A percentile compares a stretch with the other conserved stretches of the same genome.
Evolutionary conservation across 257 asterid species (phyloP).

Genomic region (Apocynum venetum): DNA sequence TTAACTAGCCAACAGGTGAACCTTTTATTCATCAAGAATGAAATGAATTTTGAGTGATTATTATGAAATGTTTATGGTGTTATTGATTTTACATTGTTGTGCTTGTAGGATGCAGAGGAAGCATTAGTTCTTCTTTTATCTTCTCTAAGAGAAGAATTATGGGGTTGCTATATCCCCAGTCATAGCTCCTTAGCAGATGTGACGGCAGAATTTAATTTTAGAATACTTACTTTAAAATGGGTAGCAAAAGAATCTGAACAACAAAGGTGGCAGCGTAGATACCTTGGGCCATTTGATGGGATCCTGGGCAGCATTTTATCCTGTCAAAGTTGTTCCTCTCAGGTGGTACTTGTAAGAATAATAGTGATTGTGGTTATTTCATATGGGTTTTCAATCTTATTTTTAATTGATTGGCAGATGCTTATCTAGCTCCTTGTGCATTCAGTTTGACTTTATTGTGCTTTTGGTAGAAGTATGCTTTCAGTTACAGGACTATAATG

Average conservation of each 20-base stretch:
- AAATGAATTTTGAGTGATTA: neutral
- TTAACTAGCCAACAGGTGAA: conserved; percentile 84
- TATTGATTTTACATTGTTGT: conserved; percentile 18
- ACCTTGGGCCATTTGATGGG: conserved; percentile 90
- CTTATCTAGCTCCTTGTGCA: neutral
- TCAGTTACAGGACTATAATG: neutral
- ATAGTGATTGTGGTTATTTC: conserved; percentile 6
- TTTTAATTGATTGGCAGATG: neutral
- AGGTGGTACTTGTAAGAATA: conserved; percentile 70
- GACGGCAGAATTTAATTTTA: conserved; percentile 38
- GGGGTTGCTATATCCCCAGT: conserved; percentile 45
- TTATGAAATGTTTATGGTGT: neutral
- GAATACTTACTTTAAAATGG: conserved; percentile 40
- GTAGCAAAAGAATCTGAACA: conserved; percentile 40
- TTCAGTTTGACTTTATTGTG: neutral
- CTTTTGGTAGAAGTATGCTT: neutral
- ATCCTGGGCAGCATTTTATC: conserved; percentile 64
- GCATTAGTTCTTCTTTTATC: conserved; percentile 78
- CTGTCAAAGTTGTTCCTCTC: conserved; percentile 87
- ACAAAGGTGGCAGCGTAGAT: conserved; percentile 64
- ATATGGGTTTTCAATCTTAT: neutral
- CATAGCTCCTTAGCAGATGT: conserved; percentile 54
- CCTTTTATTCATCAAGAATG: conserved; percentile 10
- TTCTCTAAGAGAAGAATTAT: conserved; percentile 74
- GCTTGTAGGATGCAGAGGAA: conserved; percentile 92